Base-by-base conservation (phyloP, 2,329 filamentous ascomycete species). In the Cryphonectria radicalis region DNA sequence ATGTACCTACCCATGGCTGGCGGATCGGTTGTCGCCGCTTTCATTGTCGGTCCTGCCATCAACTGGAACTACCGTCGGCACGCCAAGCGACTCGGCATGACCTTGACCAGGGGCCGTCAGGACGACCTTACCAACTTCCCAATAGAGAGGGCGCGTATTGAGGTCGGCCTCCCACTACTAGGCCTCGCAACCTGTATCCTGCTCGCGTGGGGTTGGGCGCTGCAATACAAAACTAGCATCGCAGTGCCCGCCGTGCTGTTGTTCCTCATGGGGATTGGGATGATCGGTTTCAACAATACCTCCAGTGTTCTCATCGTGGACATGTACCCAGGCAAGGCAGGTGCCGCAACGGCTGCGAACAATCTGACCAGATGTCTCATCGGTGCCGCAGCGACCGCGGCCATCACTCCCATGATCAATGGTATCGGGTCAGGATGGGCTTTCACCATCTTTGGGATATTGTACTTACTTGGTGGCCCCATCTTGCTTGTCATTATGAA, bases 51-150 rank as follows among this genome's bases (percentile, higher is more conserved):
- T 0, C 83, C 84, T 2, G 74, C 89, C 1, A 85, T 93, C 50
- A 92, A 93, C 78, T 86, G 86, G 80, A 93, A 92, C 78, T 94
- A 90, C 77, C 84, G 86, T 1, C 87, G 90, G 1, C 85, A 91
- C 71, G 90, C 90, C 17, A 77, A 79, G 13, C 82, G 80, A 6
- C 78, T 88, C 0, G 87, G 87, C 13, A 80, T 92, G 13, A 76
- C 83, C 0, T 84, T 90, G 68, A 85, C 85, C 69, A 84, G 84
- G 74, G 86, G 82, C 64, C 85, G 86, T 13, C 86, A 86, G 73
- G 81, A 82, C 43, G 84, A 88, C 72, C 78, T 88, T 17, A 75
- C 79, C 0, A 73, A 79, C 0, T 88, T 89, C 50, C 86, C 87
- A 1, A 84, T 89, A 13, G 87, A 89, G 75, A 79, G 80, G 2